Conservation (phyloP, 371 early-diverging fungal genomes). For the Mortierella sp. region DNA sequence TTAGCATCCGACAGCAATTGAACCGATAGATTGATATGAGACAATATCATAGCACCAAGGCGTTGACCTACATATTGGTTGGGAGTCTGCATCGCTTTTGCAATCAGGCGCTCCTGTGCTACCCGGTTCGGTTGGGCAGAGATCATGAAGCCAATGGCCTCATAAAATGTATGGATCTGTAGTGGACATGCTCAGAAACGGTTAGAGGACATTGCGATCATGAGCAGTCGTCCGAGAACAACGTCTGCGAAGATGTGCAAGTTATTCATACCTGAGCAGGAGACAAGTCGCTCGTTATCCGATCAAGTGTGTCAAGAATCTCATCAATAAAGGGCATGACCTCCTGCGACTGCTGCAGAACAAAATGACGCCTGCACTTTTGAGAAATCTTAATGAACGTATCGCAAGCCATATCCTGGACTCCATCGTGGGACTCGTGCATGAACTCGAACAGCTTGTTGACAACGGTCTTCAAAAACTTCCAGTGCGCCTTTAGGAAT, state of each 20-base stretch:
- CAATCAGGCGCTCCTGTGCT: conserved; percentile 83
- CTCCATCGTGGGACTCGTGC: conserved; percentile 99
- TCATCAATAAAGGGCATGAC: conserved; percentile 92
- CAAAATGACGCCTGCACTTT: conserved; percentile 96
- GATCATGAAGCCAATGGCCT: conserved; percentile 97
- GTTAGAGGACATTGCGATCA: too few relatives aligned
- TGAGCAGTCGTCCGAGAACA: too few relatives aligned
- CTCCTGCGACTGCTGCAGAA: conserved; percentile 88
- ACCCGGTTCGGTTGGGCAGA: conserved; percentile 81
- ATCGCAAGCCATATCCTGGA: conserved; percentile 99
- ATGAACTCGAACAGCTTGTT: conserved; percentile 99
- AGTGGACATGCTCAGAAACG: neutral
- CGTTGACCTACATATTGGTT: conserved; percentile 80
- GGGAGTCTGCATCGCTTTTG: conserved; percentile 88
- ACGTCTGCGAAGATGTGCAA: too few relatives aligned
- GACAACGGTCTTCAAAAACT: conserved; percentile 99
- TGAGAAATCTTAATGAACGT: conserved; percentile 99
- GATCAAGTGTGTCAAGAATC: conserved; percentile 80
- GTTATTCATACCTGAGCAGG: conserved; percentile 79
- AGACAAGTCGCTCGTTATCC: conserved; percentile 87
- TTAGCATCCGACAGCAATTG: too few relatives aligned
- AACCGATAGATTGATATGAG: too few relatives aligned
- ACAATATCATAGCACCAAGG: too few relatives aligned
- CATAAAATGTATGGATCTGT: conserved; percentile 94
- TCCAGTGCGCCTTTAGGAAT: conserved; percentile 99